Evolutionary conservation across 257 asterid genomes (phyloP).

Genomic region (Nicotiana undulata): DNA sequence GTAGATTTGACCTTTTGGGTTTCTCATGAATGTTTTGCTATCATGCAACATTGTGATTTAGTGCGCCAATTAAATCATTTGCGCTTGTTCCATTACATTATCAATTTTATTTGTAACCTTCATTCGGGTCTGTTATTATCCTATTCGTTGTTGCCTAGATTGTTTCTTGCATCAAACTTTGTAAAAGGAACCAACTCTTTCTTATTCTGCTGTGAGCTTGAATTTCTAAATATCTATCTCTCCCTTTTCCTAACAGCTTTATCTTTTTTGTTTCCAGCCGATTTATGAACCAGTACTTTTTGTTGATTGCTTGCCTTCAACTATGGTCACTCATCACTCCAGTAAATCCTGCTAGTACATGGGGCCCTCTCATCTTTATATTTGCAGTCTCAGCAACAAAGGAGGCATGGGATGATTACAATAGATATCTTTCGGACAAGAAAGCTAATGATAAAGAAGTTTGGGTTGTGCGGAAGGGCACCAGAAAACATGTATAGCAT

Average conservation of each 20-base stretch:
- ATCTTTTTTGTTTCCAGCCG: constrained; percentile 57
- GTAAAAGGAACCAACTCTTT: not conserved
- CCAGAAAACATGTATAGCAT: constrained; percentile 62
- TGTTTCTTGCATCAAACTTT: not conserved
- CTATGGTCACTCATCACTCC: constrained; percentile 99
- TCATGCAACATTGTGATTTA: not conserved
- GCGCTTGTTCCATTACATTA: not conserved
- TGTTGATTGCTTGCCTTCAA: constrained; percentile 99
- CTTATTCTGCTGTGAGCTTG: not conserved
- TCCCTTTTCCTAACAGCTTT: constrained; percentile 21
- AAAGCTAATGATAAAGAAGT: constrained; percentile 96
- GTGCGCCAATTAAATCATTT: not conserved
- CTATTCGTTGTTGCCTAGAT: not conserved
- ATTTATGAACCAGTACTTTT: constrained; percentile 96
- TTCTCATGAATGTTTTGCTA: not conserved
- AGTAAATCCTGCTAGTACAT: constrained; percentile 98
- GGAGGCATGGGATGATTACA: constrained; percentile 99
- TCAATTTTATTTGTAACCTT: not conserved
- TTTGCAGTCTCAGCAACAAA: constrained; percentile 96
- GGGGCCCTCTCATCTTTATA: constrained; percentile 99
- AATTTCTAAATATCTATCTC: not conserved
- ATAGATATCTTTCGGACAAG: constrained; percentile 90
- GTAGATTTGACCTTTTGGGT: not conserved
- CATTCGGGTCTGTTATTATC: not conserved
- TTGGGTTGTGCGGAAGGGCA: constrained; percentile 86